Percentiles rank a stretch among this genome's conserved stretches.
phyloP scores from a whole-genome alignment of 345 rosid species.

The Ricinus communis region DNA sequence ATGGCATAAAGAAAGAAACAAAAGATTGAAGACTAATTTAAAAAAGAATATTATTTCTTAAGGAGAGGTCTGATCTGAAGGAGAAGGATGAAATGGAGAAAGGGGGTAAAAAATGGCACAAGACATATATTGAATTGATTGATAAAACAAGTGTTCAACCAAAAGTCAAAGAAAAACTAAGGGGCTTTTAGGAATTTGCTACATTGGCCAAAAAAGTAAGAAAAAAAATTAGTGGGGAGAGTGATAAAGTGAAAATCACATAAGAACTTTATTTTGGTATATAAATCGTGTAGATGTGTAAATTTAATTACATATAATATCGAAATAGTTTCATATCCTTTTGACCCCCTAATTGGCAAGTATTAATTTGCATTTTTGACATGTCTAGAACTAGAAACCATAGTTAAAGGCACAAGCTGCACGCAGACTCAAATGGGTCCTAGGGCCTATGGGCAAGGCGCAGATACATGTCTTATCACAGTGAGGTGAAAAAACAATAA shows the following conservation, averaged over 20 bases:
- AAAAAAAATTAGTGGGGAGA: background rate
- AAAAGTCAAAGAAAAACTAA: background rate
- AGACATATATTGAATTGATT: background rate
- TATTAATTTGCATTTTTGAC: no score
- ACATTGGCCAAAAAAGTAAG: background rate
- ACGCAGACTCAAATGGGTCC: no score
- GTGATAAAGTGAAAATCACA: background rate
- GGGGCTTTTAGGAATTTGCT: no score
- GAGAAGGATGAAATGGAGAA: background rate
- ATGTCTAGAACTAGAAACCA: background rate
- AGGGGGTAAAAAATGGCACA: background rate
- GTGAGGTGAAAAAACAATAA: no score
- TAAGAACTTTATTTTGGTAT: background rate
- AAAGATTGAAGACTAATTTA: background rate
- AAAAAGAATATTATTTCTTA: background rate
- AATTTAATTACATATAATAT: background rate
- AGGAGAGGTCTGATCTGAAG: background rate
- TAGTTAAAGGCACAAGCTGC: no score
- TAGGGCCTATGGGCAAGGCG: no score
- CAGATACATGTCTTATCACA: no score
- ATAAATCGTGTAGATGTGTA: background rate
- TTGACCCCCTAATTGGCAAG: no score
- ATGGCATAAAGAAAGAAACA: conserved; percentile 3
- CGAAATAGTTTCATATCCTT: no score
- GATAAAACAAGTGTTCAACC: background rate